A percentile compares a stretch with the other conserved stretches of the same genome.
These are phyloP conservation scores for Carex parvula DNA, from an alignment of 176 grass and related monocot species.

Conservation along the genomic window DNA sequence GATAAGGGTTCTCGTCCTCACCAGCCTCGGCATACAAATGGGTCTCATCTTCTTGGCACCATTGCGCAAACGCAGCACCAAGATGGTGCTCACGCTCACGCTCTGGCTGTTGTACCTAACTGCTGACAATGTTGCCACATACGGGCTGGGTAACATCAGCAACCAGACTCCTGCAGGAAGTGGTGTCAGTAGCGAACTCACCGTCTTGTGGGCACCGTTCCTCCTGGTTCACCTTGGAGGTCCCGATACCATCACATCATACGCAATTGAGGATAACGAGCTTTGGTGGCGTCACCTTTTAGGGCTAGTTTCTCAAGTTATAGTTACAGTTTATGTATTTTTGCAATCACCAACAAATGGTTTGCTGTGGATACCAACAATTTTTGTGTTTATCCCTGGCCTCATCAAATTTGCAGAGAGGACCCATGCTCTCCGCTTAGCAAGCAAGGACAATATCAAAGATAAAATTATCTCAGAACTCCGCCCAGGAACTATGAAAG, in stretches of 20 bases:
- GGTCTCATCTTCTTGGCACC: too few relatives aligned
- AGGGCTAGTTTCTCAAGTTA: conserved; percentile 35
- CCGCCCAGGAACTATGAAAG: conserved; percentile 28
- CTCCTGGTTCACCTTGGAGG: conserved; percentile 67
- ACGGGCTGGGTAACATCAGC: too few relatives aligned
- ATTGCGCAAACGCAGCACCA: too few relatives aligned
- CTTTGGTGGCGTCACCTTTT: conserved; percentile 43
- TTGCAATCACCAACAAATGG: conserved; percentile 26
- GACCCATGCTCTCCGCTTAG: conserved; percentile 36
- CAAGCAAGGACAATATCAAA: conserved; percentile 45
- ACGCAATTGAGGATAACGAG: not conserved
- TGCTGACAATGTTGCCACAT: too few relatives aligned
- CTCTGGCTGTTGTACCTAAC: too few relatives aligned
- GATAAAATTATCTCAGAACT: conserved; percentile 33
- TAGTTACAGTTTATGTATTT: conserved; percentile 36
- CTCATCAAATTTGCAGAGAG: conserved; percentile 47
- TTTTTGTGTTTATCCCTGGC: conserved; percentile 43
- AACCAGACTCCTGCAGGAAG: too few relatives aligned
- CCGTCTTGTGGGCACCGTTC: conserved; percentile 36
- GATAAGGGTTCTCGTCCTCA: too few relatives aligned
- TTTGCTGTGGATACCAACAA: not conserved
- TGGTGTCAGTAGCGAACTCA: too few relatives aligned
- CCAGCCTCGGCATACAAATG: too few relatives aligned
- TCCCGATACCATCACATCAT: conserved; percentile 55
- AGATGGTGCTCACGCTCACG: too few relatives aligned